Base-by-base conservation (phyloP, 2,329 filamentous ascomycete genomes). In the Xylaria sp. region DNA sequence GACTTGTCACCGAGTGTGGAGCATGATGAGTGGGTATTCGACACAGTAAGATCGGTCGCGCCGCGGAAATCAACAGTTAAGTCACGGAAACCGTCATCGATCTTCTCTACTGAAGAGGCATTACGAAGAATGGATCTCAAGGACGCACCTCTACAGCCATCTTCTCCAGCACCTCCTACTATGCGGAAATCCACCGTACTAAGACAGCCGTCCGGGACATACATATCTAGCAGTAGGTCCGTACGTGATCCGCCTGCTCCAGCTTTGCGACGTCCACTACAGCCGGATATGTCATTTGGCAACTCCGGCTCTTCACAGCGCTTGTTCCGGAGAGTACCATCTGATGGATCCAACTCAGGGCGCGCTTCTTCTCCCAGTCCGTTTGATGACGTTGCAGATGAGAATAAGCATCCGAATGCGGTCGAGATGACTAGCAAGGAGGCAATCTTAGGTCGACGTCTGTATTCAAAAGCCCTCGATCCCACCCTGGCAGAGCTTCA, bases 11-110 rank as follows among this genome's bases (percentile, higher is more conserved):
- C 88, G 1, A 89, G 85, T 73, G 85, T 88, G 46, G 91, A 94
- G 5, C 86, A 92, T 18, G 94, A 97, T 72, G 94, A 93, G 72
- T 98, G 95, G 95, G 91, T 97, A 1, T 98, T 98, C 78, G 95
- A 98, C 77, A 98, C 95, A 0, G 90, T 98, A 77, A 96, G 93
- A 80, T 93, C 92, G 0, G 84, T 91, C 39, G 86, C 84, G 3
- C 85, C 88, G 3, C 88, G 88, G 74, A 89, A 86, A 48, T 81
- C 83, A 15, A 84, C 83, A 0, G 82, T 85, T 63, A 87, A 84
- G 76, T 81, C 84, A 57, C 84, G 88, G 63, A 88, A 89, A 68
- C 83, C 87, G 4, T 89, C 88, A 0, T 85, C 87, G 6, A 85
- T 88, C 46, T 85, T 87, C 70, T 81, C 84, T 48, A 85, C 85